phyloP scores from a whole-genome alignment of 345 rosid genomes.

The Brassica rapa region DNA sequence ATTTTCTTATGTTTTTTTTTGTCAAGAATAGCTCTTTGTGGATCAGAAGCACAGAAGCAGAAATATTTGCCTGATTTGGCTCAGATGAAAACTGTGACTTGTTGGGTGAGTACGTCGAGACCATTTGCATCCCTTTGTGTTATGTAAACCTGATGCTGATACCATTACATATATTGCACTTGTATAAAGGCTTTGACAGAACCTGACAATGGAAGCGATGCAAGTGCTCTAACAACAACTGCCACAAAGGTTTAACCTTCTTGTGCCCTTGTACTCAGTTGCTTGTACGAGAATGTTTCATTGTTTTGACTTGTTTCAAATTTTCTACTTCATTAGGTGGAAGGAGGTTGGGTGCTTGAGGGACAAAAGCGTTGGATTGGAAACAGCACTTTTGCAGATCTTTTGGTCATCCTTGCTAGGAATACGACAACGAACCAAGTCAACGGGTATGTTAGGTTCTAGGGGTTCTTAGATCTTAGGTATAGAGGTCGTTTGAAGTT shows the following conservation, averaged over 20 bases:
- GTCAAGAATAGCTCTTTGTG: slow-evolving; percentile 75
- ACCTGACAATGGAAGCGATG: slow-evolving; percentile 97
- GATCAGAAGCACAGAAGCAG: slow-evolving; percentile 88
- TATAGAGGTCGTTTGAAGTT: slow-evolving; percentile 11
- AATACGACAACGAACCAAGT: slow-evolving; percentile 77
- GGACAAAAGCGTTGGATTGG: slow-evolving; percentile 99
- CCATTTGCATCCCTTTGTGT: slow-evolving; percentile 17
- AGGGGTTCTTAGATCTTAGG: slow-evolving; percentile 18
- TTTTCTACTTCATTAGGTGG: slow-evolving; percentile 51
- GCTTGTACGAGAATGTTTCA: slow-evolving; percentile 8
- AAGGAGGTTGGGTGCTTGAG: slow-evolving; percentile 87
- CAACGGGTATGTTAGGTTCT: slow-evolving; percentile 64
- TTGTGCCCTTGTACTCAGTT: slow-evolving; percentile 19
- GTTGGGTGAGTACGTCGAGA: slow-evolving; percentile 72
- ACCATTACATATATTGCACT: slow-evolving; percentile 12
- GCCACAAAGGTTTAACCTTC: slow-evolving; percentile 68
- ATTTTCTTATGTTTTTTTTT: slow-evolving; percentile 33
- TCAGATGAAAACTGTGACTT: slow-evolving; percentile 58
- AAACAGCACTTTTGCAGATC: slow-evolving; percentile 93
- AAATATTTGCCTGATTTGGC: slow-evolving; percentile 86
- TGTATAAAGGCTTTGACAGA: slow-evolving; percentile 82
- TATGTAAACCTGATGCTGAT: slow-evolving; percentile 17
- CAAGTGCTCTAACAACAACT: slow-evolving; percentile 73
- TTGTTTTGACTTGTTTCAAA: slow-evolving; percentile 11
- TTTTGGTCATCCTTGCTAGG: slow-evolving; percentile 78